These are phyloP conservation scores for Flaveria bidentis DNA, from an alignment of 129 eudicot species.

Conservation along the genomic window DNA sequence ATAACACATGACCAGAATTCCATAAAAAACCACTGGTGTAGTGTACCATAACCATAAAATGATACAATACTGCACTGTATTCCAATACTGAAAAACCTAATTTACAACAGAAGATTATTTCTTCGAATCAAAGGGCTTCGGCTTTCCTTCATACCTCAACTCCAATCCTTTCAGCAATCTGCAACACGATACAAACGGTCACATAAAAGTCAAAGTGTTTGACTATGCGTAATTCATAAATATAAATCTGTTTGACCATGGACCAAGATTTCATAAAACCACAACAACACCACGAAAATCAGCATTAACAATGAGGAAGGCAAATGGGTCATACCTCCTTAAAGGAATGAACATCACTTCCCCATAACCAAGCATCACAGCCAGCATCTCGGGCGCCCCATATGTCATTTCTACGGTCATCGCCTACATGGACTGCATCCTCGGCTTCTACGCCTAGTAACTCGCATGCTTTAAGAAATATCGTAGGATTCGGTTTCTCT, in stretches of 20 bases:
- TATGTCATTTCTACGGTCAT: constrained; percentile 90
- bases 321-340: constrained; percentile 61
- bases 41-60: constrained; percentile 17
- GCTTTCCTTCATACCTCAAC: constrained; percentile 57
- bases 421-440: constrained; percentile 99
- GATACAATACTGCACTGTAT: constrained; percentile 21
- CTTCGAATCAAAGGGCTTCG: constrained; percentile 15
- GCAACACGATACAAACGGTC: constrained; percentile 24
- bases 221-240: neutral
- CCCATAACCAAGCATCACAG: constrained; percentile 99
- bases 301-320: neutral
- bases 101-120: constrained; percentile 26
- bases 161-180: constrained; percentile 94
- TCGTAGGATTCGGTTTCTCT: constrained; percentile 95
- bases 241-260: neutral
- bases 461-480: constrained; percentile 96
- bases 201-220: neutral
- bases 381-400: constrained; percentile 99
- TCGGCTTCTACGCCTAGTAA: constrained; percentile 83
- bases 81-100: constrained; percentile 22
- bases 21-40: too few species aligned
- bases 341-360: constrained; percentile 91
- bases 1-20: too few species aligned
- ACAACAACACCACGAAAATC: neutral
- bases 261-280: neutral